phyloP scores from a whole-genome alignment of 371 early-diverging fungal genomes.

The Furculomyces boomerangus region DNA sequence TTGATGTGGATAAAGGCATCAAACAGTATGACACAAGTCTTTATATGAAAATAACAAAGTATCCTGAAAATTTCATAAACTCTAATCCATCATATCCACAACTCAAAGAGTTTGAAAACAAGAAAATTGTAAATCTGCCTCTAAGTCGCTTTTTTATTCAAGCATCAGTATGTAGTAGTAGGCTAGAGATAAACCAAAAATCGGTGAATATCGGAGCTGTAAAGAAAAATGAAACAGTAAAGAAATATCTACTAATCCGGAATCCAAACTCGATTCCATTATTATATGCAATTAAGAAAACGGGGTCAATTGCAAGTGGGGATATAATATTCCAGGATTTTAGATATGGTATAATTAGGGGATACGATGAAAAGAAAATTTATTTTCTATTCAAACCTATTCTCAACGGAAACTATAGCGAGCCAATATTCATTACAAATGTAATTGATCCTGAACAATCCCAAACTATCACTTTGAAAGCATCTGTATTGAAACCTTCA shows the following conservation, averaged over 20 bases:
- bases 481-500: slow-evolving; percentile 73
- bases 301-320: slow-evolving; percentile 88
- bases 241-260: slow-evolving; percentile 74
- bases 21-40: slow-evolving; percentile 18
- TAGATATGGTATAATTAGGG: slow-evolving; percentile 75
- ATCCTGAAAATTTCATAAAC: slow-evolving; percentile 7
- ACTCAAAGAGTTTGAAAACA: not conserved
- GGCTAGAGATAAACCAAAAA: slow-evolving; percentile 88
- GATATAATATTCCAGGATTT: slow-evolving; percentile 51
- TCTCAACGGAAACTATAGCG: slow-evolving; percentile 69
- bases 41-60: slow-evolving; percentile 13
- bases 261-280: slow-evolving; percentile 82
- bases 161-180: slow-evolving; percentile 59
- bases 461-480: slow-evolving; percentile 69
- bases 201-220: slow-evolving; percentile 91
- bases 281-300: slow-evolving; percentile 81
- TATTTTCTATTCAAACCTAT: slow-evolving; percentile 85
- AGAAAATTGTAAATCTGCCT: slow-evolving; percentile 34
- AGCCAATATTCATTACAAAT: slow-evolving; percentile 77
- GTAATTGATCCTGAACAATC: slow-evolving; percentile 70
- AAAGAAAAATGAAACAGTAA: slow-evolving; percentile 69
- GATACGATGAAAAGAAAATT: slow-evolving; percentile 80
- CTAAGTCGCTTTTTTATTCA: slow-evolving; percentile 85
- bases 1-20: not conserved
- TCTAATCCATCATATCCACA: not conserved